A percentile compares a stretch with the other conserved stretches of the same genome.
Evolutionary conservation across 352 stramenopile species (phyloP).

Genomic region (Phytophthora foliorum): DNA sequence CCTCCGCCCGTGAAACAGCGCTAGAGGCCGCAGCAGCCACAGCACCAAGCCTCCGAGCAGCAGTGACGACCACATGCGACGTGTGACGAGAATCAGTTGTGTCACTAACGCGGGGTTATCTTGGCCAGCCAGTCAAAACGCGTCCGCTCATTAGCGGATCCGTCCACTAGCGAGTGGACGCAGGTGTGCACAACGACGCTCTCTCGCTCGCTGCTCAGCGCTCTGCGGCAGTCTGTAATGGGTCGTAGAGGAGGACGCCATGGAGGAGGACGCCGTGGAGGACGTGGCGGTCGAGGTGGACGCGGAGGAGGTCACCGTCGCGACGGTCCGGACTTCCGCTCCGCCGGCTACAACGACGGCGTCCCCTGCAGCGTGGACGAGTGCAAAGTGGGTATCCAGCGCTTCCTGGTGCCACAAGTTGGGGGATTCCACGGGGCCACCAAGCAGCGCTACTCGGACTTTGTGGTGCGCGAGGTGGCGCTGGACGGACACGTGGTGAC

Average conservation of each 20-base stretch:
- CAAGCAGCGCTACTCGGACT: slow-evolving; percentile 94
- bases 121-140: slow-evolving; percentile 37
- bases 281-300: slow-evolving; percentile 24
- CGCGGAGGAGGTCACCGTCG: slow-evolving; percentile 25
- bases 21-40: slow-evolving; percentile 28
- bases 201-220: slow-evolving; percentile 15
- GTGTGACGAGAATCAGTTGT: not conserved
- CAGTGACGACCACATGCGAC: slow-evolving; percentile 23
- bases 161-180: slow-evolving; percentile 5
- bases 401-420: slow-evolving; percentile 70
- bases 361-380: slow-evolving; percentile 82
- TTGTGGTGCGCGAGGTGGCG: slow-evolving; percentile 91
- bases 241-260: slow-evolving; percentile 33
- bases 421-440: slow-evolving; percentile 85
- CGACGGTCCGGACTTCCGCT: slow-evolving; percentile 57
- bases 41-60: slow-evolving; percentile 4
- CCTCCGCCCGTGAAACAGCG: slow-evolving; percentile 11
- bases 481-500: slow-evolving; percentile 60
- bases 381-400: slow-evolving; percentile 73
- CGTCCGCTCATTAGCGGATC: slow-evolving; percentile 27
- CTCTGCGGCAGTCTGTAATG: slow-evolving; percentile 31
- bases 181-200: slow-evolving; percentile 14
- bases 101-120: slow-evolving; percentile 8
- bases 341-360: slow-evolving; percentile 79
- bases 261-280: slow-evolving; percentile 22